Percentiles rank a stretch among this genome's conserved stretches.
Conservation (phyloP, 371 early-diverging fungal genomes). For the Basidiobolus meristosporus region DNA sequence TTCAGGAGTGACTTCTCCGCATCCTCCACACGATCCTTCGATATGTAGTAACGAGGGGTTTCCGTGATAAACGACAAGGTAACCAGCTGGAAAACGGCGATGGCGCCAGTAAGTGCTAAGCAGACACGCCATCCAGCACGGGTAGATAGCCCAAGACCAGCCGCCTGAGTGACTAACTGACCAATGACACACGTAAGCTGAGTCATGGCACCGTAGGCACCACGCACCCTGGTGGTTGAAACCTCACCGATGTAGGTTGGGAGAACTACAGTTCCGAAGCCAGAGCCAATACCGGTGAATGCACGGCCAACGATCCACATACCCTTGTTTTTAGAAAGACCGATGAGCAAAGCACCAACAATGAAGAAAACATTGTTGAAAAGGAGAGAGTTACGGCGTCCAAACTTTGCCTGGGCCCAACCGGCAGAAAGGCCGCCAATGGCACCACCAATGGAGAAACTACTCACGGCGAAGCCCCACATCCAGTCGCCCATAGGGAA, state of each 20-base stretch:
- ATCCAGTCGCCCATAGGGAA: too few species aligned
- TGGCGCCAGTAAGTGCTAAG: conserved; percentile 31
- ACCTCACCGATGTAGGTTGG: conserved; percentile 73
- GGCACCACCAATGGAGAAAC: conserved; percentile 53
- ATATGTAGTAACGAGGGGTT: conserved; percentile 50
- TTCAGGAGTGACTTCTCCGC: too few species aligned
- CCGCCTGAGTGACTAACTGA: too few species aligned
- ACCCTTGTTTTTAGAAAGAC: too few species aligned
- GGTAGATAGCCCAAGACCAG: conserved; percentile 26
- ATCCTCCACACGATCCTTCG: conserved; percentile 28
- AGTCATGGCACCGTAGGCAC: conserved; percentile 44
- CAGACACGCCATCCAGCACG: conserved; percentile 48
- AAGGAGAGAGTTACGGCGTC: too few species aligned
- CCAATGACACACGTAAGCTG: too few species aligned
- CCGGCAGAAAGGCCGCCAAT: conserved; percentile 43
- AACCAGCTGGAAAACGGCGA: conserved; percentile 42
- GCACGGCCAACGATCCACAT: too few species aligned
- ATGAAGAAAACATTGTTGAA: too few species aligned
- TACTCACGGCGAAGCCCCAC: conserved; percentile 39
- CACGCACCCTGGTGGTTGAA: conserved; percentile 45
- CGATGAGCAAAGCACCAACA: too few species aligned
- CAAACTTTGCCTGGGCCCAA: conserved; percentile 44
- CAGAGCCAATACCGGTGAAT: too few species aligned
- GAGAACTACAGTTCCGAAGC: too few species aligned
- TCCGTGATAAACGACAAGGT: conserved; percentile 51